Evolutionary conservation across 2,329 filamentous ascomycete species (phyloP), one percentile per base, ranked within the genome.

Genomic region (Pezicula neosporulosa): DNA sequence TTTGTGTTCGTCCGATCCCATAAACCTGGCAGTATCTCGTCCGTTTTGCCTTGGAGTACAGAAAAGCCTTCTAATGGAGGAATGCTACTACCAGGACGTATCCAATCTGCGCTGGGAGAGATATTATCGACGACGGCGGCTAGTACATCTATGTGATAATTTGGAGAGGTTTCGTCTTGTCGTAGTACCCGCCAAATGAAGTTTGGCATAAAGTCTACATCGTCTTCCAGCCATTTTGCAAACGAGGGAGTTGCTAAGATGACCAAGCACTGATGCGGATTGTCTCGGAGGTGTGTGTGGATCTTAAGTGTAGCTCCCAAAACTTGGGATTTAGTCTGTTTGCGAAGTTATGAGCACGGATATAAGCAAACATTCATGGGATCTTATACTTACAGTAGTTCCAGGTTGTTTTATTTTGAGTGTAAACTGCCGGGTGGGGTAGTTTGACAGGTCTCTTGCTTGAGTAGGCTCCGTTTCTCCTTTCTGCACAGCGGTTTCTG

Each of bases 91-190:
- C 35, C 27, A 12, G 45, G 30, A 13, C 58, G 53, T 8, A 57
- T 47, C 18, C 41, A 38, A 13, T 38, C 19, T 6, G 39, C 36
- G 6, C 63, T 58, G 8, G 73, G 72, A 19, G 72, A 66, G 30
- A 86, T 65, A 8, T 76, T 73, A 61, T 86, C 82, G 27, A 83
- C 76, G 4, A 82, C 76, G 12, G 77, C 83, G 21, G 71, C 70
- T 13, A 86, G 56, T 7, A 84, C 67, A 54, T 77, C 69, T 33
- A 81, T 67, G 21, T 70, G 59, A n/a, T 47, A 33, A n/a, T 37
- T 44, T 51, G 13, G 51, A 30, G 7, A 51, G 30, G 18, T 24
- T 46, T 21, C 28, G 41, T 27, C 46, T 12, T 33, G 39, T 19
- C 51, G 56, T 21, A 56, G 41, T 33, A 44, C 21, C 10, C 54